Evolutionary conservation across 306 rosid species (phyloP), one percentile per base, ranked within the genome.

Genomic region (Dryas octopetala): DNA sequence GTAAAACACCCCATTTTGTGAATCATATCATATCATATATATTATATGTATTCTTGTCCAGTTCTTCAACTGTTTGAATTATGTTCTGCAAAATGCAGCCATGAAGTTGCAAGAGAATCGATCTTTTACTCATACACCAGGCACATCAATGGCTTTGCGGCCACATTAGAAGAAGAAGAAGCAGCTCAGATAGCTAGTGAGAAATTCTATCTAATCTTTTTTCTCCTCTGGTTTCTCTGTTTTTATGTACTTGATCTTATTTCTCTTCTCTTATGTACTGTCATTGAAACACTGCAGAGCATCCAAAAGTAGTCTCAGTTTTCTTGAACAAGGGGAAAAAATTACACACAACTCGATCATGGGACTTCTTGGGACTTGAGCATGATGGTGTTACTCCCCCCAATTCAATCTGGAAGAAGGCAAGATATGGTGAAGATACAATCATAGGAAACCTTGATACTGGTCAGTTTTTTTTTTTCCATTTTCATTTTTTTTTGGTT

Each of bases 71-170:
- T 6, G 19, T 66, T 55, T 66, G 51, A 40, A n/a, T 10, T 16
- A 4, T 57, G 19, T 6, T 73, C 57, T 40, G 12, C 67, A 46
- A 58, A 62, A 13, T 62, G 75, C 76, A 90, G 93, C 43, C 71
- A 81, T 59, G 86, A 82, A 10, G 28, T 46, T 7, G 94, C 95
- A 9, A 86, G 74, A 53, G 96, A 86, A 14, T 87, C 88, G 4
- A 86, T 94, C 7, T 87, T 90, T 78, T 94, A 94, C 85, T 94
- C 98, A 14, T 91, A 94, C 76, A 90, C 98, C 64, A 88, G 74
- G 73, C 95, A 94, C 61, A 94, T 94, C 82, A 94, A 94, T 85
- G 98, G 98, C 15, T 94, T 94, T 77, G 97, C 98, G 63, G 98
- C 98, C 32, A 86, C 41, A 47, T 72, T 94, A 48, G 97, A 91